phyloP scores from a whole-genome alignment of 2,329 filamentous ascomycete species.

The Colletotrichum lini region DNA sequence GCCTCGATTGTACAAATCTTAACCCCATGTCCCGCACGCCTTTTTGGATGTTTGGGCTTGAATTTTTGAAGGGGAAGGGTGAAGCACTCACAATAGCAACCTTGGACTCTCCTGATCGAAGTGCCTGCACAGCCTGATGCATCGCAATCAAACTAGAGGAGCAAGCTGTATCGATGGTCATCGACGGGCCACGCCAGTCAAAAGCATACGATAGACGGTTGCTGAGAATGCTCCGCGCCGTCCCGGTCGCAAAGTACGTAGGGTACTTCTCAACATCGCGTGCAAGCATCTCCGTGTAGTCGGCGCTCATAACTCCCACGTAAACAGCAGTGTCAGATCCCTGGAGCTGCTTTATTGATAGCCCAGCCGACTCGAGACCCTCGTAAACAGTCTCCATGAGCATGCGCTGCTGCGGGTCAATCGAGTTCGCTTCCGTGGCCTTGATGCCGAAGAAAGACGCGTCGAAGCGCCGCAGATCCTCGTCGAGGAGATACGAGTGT shows the following conservation, averaged over 20 bases:
- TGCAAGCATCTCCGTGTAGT: slow-evolving; percentile 45
- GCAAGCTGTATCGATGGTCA: slow-evolving; percentile 63
- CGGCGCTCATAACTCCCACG: slow-evolving; percentile 42
- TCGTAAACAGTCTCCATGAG: slow-evolving; percentile 55
- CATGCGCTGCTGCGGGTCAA: slow-evolving; percentile 51
- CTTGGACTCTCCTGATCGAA: slow-evolving; percentile 44
- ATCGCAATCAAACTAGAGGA: slow-evolving; percentile 59
- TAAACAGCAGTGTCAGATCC: too few species aligned
- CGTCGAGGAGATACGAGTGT: slow-evolving; percentile 42
- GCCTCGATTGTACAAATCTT: too few species aligned
- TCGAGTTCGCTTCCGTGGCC: slow-evolving; percentile 51
- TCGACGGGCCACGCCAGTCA: slow-evolving; percentile 55
- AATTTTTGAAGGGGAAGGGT: too few species aligned
- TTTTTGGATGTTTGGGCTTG: too few species aligned
- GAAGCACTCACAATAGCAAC: background rate
- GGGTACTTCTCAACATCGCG: slow-evolving; percentile 42
- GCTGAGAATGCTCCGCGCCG: slow-evolving; percentile 51
- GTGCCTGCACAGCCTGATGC: slow-evolving; percentile 55
- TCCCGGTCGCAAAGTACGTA: slow-evolving; percentile 49
- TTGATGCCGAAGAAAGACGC: slow-evolving; percentile 56
- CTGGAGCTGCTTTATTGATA: slow-evolving; percentile 8
- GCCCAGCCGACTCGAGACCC: background rate
- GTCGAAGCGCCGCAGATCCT: slow-evolving; percentile 50
- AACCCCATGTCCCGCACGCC: too few species aligned
- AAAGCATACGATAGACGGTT: slow-evolving; percentile 59